Conservation (phyloP, 1,284 basidiomycete species). For the Peniophora sp. region DNA sequence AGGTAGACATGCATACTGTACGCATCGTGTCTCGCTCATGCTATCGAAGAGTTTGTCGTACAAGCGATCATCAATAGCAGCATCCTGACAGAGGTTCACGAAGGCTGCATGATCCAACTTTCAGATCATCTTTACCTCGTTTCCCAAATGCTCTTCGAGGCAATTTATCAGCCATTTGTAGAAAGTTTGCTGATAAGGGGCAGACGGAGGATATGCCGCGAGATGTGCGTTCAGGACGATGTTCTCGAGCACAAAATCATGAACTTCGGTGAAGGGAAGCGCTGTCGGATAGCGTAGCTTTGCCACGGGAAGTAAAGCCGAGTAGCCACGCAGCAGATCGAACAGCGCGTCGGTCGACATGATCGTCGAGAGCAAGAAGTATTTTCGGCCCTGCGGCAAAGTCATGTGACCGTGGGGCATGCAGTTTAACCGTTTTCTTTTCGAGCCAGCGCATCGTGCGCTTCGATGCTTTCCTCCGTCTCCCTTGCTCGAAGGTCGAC, state of each 20-base stretch:
- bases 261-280: constrained; percentile 27
- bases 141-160: constrained; percentile 36
- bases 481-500: too few relatives aligned
- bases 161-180: constrained; percentile 62
- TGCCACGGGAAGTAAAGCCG: constrained; percentile 40
- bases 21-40: constrained; percentile 18
- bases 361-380: background rate
- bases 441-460: too few relatives aligned
- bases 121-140: constrained; percentile 30
- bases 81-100: constrained; percentile 27
- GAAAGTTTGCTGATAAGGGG: constrained; percentile 51
- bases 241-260: constrained; percentile 43
- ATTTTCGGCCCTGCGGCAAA: background rate
- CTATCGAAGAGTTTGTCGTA: constrained; percentile 52
- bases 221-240: constrained; percentile 49
- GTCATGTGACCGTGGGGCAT: background rate
- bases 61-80: constrained; percentile 56
- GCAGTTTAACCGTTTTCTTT: too few relatives aligned
- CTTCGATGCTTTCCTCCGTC: too few relatives aligned
- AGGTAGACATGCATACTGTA: constrained; percentile 6
- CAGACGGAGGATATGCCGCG: constrained; percentile 48
- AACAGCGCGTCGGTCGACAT: constrained; percentile 20
- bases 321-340: constrained; percentile 42
- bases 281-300: constrained; percentile 29
- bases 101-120: background rate